These are phyloP conservation scores for Glycine soja DNA, from an alignment of 306 rosid species.

Conservation along the genomic window DNA sequence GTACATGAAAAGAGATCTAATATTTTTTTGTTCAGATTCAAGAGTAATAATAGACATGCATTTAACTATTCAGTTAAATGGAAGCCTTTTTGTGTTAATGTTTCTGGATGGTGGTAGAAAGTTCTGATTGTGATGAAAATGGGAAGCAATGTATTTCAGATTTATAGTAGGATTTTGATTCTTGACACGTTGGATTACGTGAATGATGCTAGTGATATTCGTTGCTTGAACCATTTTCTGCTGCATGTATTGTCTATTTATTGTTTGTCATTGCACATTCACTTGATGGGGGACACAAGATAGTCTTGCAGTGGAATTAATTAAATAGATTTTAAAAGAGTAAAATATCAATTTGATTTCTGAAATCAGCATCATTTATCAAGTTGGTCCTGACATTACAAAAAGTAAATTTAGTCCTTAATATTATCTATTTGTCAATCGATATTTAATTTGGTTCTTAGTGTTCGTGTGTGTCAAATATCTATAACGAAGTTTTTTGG, in stretches of 20 bases:
- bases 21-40: constrained; percentile 34
- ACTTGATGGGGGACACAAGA: background rate
- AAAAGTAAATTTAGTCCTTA: too few species aligned
- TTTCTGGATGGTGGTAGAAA: constrained; percentile 33
- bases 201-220: constrained; percentile 11
- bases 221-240: background rate
- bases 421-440: too few species aligned
- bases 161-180: constrained; percentile 44
- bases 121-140: constrained; percentile 41
- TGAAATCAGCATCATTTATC: background rate
- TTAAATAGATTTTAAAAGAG: background rate
- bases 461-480: too few species aligned
- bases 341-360: background rate
- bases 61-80: background rate
- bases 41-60: constrained; percentile 29
- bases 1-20: constrained; percentile 42
- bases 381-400: background rate
- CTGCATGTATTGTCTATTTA: constrained; percentile 12
- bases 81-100: constrained; percentile 38
- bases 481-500: too few species aligned
- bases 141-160: constrained; percentile 31
- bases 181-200: constrained; percentile 31
- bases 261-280: too few species aligned
- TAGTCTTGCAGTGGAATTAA: background rate
- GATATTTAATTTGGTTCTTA: too few species aligned